Evolutionary conservation across 2,329 filamentous ascomycete species (phyloP).

Genomic region (Aspergillus ochraceoroseus): DNA sequence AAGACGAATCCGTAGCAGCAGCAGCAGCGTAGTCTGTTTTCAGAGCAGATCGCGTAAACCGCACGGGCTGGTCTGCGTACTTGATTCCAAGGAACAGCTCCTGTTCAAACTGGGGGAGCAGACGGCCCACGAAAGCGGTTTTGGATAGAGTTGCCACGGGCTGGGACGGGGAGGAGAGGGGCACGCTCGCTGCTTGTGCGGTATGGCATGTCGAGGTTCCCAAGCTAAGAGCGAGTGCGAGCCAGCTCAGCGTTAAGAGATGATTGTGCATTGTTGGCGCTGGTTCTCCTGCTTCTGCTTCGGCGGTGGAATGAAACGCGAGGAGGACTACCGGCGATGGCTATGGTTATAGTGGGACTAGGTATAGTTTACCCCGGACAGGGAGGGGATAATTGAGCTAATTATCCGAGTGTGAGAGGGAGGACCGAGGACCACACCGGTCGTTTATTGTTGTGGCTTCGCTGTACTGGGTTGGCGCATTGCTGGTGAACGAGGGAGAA

Average conservation of each 20-base stretch:
- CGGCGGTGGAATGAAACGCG: background rate
- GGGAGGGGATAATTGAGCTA: too few relatives aligned
- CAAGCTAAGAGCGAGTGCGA: background rate
- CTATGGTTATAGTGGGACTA: too few relatives aligned
- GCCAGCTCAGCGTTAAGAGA: constrained; percentile 3
- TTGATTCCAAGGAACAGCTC: constrained; percentile 31
- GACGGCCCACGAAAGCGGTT: constrained; percentile 27
- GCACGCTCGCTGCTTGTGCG: too few relatives aligned
- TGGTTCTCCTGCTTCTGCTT: background rate
- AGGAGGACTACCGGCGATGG: too few relatives aligned
- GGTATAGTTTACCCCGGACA: too few relatives aligned
- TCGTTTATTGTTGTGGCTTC: too few relatives aligned
- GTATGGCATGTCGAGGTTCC: background rate
- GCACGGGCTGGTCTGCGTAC: constrained; percentile 26
- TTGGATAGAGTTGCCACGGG: constrained; percentile 11
- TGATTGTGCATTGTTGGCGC: constrained; percentile 2
- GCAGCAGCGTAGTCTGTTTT: constrained; percentile 22
- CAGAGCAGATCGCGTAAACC: constrained; percentile 25
- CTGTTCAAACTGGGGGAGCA: constrained; percentile 26
- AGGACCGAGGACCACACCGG: too few relatives aligned
- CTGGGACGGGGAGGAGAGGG: background rate
- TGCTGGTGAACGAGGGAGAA: too few relatives aligned
- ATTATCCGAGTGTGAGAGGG: too few relatives aligned
- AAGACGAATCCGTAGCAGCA: too few relatives aligned
- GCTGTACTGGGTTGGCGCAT: too few relatives aligned